A percentile compares a stretch with the other conserved stretches of the same genome.
Conservation (phyloP, 2,329 filamentous ascomycete genomes). For the Fusarium pininemorale region DNA sequence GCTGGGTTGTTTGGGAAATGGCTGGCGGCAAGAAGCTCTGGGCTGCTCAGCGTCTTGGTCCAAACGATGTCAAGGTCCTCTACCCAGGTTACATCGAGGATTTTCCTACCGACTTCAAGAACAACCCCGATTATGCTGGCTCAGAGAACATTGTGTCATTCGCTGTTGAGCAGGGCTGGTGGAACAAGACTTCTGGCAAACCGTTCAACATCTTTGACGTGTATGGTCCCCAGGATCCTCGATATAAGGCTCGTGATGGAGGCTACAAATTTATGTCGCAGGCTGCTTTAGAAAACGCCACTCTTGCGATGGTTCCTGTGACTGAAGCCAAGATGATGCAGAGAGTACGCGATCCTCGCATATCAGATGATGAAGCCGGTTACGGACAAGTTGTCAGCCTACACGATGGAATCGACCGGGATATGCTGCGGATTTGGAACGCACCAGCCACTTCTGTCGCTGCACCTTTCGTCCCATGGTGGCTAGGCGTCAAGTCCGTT, state of each 20-base stretch:
- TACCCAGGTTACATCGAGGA: slow-evolving; percentile 37
- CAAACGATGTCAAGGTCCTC: slow-evolving; percentile 34
- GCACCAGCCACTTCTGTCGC: slow-evolving; percentile 30
- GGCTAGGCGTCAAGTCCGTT: slow-evolving; percentile 32
- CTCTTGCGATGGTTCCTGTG: slow-evolving; percentile 30
- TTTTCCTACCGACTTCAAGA: slow-evolving; percentile 29
- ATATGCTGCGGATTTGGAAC: slow-evolving; percentile 37
- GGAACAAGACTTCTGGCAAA: slow-evolving; percentile 30
- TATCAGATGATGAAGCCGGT: slow-evolving; percentile 36
- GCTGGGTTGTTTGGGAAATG: slow-evolving; percentile 41
- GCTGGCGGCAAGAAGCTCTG: slow-evolving; percentile 36
- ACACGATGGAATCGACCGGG: slow-evolving; percentile 12
- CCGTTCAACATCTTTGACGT: slow-evolving; percentile 37
- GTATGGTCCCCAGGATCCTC: slow-evolving; percentile 34
- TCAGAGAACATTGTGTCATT: slow-evolving; percentile 38
- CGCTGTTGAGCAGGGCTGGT: slow-evolving; percentile 36
- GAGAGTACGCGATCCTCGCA: slow-evolving; percentile 33
- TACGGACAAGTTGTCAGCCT: slow-evolving; percentile 38
- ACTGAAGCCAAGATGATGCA: slow-evolving; percentile 38
- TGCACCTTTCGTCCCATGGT: slow-evolving; percentile 37
- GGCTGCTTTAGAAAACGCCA: slow-evolving; percentile 32
- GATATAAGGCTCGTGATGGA: slow-evolving; percentile 35
- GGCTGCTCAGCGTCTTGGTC: slow-evolving; percentile 36
- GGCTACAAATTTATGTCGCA: slow-evolving; percentile 41
- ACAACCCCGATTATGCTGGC: slow-evolving; percentile 18